These are phyloP conservation scores for Penicillium tannophilum DNA, from an alignment of 495 filamentous ascomycete genomes.

Conservation along the genomic window DNA sequence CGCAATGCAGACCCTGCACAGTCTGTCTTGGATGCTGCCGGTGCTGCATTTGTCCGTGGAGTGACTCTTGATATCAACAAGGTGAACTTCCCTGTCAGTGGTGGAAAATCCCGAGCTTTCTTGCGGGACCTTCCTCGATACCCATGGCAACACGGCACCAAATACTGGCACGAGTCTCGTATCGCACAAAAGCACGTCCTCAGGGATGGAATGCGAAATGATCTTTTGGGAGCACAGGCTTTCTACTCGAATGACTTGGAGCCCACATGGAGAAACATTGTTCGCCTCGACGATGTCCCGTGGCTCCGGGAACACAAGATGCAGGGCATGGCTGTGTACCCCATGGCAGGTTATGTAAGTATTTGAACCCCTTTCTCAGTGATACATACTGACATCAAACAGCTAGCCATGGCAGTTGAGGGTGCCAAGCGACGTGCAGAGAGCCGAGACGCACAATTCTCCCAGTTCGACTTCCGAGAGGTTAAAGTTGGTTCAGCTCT, in stretches of 20 bases:
- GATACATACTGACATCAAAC: conserved; percentile 5
- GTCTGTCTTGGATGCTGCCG: conserved; percentile 24
- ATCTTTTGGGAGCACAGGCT: conserved; percentile 52
- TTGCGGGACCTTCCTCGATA: conserved; percentile 50
- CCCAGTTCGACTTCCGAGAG: conserved; percentile 39
- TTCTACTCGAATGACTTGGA: conserved; percentile 35
- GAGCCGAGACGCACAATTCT: conserved; percentile 17
- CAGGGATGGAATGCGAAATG: conserved; percentile 41
- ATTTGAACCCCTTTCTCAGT: neutral
- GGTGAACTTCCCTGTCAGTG: conserved; percentile 27
- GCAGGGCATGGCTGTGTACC: conserved; percentile 49
- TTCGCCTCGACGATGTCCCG: conserved; percentile 48
- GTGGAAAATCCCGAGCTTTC: conserved; percentile 22
- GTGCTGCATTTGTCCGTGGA: conserved; percentile 28
- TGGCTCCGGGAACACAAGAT: conserved; percentile 57
- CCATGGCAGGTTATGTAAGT: conserved; percentile 48
- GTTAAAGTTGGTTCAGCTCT: conserved; percentile 44
- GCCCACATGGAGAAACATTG: conserved; percentile 48
- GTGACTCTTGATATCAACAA: conserved; percentile 21
- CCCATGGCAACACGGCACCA: conserved; percentile 43
- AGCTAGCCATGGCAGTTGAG: conserved; percentile 52
- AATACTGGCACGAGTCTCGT: conserved; percentile 48
- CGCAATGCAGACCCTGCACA: conserved; percentile 26
- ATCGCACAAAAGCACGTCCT: conserved; percentile 46
- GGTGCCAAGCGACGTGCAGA: conserved; percentile 36